Percentiles rank a stretch among this genome's conserved stretches.
These are phyloP conservation scores for Ocimum tenuiflorum DNA, from an alignment of 257 asterid species.

Conservation along the genomic window DNA sequence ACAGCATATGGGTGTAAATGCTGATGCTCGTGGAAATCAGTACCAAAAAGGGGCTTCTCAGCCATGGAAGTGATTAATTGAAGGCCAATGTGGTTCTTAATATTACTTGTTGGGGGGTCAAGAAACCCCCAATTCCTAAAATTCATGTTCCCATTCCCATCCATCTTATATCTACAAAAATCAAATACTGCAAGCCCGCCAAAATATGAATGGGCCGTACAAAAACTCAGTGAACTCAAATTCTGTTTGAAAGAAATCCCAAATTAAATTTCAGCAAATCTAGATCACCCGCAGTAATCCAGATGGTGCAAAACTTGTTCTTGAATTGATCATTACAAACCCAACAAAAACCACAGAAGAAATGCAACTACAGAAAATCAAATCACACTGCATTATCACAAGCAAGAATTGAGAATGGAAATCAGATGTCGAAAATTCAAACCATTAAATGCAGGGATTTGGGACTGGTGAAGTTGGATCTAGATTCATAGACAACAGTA, in stretches of 20 bases:
- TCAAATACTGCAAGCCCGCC: slow-evolving; percentile 7
- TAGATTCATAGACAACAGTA: neutral
- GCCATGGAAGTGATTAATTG: slow-evolving; percentile 50
- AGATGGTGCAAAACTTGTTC: slow-evolving; percentile 5
- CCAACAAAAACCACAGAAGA: slow-evolving; percentile 25
- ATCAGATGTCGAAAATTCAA: neutral
- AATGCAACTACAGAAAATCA: slow-evolving; percentile 7
- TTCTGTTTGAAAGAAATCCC: slow-evolving; percentile 1
- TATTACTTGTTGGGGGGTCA: slow-evolving; percentile 29
- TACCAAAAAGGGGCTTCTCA: slow-evolving; percentile 47
- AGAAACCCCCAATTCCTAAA: slow-evolving; percentile 49
- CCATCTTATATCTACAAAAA: slow-evolving; percentile 34
- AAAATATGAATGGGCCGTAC: neutral
- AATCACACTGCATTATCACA: slow-evolving; percentile 9
- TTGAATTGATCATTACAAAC: slow-evolving; percentile 16
- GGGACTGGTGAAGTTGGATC: slow-evolving; percentile 24
- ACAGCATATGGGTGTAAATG: slow-evolving; percentile 31
- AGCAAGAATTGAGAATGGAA: neutral
- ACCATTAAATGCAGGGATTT: slow-evolving; percentile 15
- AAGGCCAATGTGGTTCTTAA: slow-evolving; percentile 42
- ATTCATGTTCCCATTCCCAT: slow-evolving; percentile 51
- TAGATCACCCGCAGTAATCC: slow-evolving; percentile 15
- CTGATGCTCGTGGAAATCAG: slow-evolving; percentile 24
- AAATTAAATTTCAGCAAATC: slow-evolving; percentile 5
- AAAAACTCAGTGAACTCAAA: slow-evolving; percentile 18